Evolutionary conservation across 2,329 filamentous ascomycete species (phyloP), one percentile per base, ranked within the genome.

Genomic region (Tolypocladium ovalisporum): DNA sequence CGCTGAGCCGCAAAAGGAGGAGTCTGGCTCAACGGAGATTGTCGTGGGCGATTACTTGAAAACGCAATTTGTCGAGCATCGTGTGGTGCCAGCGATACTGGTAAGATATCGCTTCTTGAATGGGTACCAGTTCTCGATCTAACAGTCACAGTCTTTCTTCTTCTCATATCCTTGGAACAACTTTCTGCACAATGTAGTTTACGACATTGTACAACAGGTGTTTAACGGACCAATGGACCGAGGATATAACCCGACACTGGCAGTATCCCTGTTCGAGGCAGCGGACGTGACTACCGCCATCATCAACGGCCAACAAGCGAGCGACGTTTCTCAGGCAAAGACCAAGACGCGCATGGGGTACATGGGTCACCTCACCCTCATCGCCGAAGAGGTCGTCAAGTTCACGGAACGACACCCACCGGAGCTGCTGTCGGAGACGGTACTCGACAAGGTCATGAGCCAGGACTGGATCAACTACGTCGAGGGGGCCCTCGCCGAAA

Each of bases 151-250:
- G 90, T 89, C 91, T 58, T 97, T 97, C 77, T 99, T 99, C 75
- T 99, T 99, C 77, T 85, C 88, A 59, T 99, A 97, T 67, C 93
- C 94, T 1, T 99, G 94, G 94, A 99, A 99, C 73, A 99, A 99
- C 71, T 99, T 99, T 69, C 81, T 99, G 51, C 94, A 99, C 74
- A 99, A 99, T 68, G 94, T 99, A 49, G 94, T 99, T 53, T 99
- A 99, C 70, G 94, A 99, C 71, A 92, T 99, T 67, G 90, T 99
- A 49, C 94, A 99, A 71, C 94, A 99, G 76, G 94, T 99, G 1
- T 97, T 99, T 73, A 99, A 99, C 69, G 94, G 94, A 10, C 91
- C 91, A 0, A 96, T 99, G 89, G 93, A 97, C 65, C 88, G 91
- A 59, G 92, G 94, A 34, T 97, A 88, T 75, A 99, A 99, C 72